Percentiles rank a stretch among this genome's conserved stretches.
Evolutionary conservation across 2,329 filamentous ascomycete species (phyloP).

Genomic region (Aspergillus piperis): DNA sequence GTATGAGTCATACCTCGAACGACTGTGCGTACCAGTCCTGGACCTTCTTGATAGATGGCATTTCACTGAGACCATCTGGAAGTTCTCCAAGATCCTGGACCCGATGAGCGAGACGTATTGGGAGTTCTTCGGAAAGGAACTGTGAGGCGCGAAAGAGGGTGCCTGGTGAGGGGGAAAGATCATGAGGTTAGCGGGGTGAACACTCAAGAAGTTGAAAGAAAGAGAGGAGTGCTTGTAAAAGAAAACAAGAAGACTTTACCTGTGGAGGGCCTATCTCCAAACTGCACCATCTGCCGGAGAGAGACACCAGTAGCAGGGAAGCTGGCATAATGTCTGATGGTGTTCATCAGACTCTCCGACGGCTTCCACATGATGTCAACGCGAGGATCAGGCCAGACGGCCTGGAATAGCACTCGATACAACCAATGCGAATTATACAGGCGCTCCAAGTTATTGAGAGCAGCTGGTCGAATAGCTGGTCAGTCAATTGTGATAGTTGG

Average conservation of each 20-base stretch:
- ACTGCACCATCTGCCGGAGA: slow-evolving; percentile 98
- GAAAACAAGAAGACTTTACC: slow-evolving; percentile 56
- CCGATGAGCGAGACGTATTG: slow-evolving; percentile 92
- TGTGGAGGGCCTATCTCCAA: slow-evolving; percentile 88
- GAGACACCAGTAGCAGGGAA: slow-evolving; percentile 97
- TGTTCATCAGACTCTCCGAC: slow-evolving; percentile 88
- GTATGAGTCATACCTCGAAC: slow-evolving; percentile 73
- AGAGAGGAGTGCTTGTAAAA: not conserved
- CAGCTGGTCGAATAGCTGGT: slow-evolving; percentile 1
- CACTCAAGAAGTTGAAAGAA: slow-evolving; percentile 7
- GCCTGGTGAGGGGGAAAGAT: slow-evolving; percentile 53
- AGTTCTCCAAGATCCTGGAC: slow-evolving; percentile 91
- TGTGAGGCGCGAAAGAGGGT: slow-evolving; percentile 97
- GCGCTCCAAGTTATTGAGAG: not conserved
- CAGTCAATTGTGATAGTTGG: not conserved
- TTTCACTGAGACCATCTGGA: slow-evolving; percentile 93
- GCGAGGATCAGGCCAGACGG: slow-evolving; percentile 30
- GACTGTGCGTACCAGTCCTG: slow-evolving; percentile 99
- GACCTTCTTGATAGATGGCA: slow-evolving; percentile 94
- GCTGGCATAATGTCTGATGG: slow-evolving; percentile 93
- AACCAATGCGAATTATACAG: not conserved
- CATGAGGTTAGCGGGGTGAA: slow-evolving; percentile 18
- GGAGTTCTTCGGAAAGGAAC: slow-evolving; percentile 96
- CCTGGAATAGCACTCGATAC: slow-evolving; percentile 21
- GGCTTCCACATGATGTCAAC: slow-evolving; percentile 79